Conservation (phyloP, 2,329 filamentous ascomycete species). For the Fusarium nurragi region DNA sequence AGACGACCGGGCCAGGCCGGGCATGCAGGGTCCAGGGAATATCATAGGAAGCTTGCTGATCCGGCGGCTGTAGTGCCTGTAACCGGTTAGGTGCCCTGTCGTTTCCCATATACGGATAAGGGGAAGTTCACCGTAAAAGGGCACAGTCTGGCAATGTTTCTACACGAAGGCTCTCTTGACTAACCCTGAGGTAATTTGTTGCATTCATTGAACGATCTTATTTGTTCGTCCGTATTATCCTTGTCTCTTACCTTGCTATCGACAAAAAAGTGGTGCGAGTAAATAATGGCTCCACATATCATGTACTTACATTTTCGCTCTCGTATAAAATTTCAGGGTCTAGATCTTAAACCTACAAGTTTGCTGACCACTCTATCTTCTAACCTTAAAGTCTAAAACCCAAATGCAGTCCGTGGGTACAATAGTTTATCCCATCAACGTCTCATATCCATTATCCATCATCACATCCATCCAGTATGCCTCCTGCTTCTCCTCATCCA, state of each 20-base stretch:
- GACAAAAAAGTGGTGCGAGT: too few relatives aligned
- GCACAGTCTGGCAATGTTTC: not conserved
- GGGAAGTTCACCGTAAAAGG: not conserved
- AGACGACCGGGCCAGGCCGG: too few relatives aligned
- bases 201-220: too few relatives aligned
- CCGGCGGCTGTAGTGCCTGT: conserved; percentile 13
- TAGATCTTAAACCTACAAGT: not conserved
- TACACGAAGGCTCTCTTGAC: not conserved
- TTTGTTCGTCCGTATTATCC: too few relatives aligned
- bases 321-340: not conserved
- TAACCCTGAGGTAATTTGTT: too few relatives aligned
- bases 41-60: not conserved
- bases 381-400: not conserved
- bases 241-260: too few relatives aligned
- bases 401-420: not conserved
- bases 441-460: conserved; percentile 45
- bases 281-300: too few relatives aligned
- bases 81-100: not conserved
- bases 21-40: too few relatives aligned
- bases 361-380: not conserved
- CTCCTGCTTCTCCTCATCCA: conserved; percentile 50
- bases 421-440: conserved; percentile 38
- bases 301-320: too few relatives aligned
- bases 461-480: conserved; percentile 58
- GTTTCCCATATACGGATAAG: not conserved